phyloP scores from a whole-genome alignment of 805 yeast genomes.

The Candida ponderosae region DNA sequence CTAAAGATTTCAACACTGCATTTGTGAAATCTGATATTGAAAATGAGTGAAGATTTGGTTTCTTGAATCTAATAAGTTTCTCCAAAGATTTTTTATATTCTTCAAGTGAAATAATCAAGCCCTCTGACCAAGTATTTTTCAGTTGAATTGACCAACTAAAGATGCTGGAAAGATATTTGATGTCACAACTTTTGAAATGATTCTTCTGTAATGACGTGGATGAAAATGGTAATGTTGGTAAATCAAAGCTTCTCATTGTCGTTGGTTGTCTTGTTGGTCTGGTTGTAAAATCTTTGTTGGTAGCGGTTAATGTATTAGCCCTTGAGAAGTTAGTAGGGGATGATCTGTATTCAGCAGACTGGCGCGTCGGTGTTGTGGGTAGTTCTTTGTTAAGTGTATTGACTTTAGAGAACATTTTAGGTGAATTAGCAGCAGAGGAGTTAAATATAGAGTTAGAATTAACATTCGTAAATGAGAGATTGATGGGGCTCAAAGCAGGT shows the following conservation, averaged over 20 bases:
- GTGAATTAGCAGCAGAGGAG: not conserved
- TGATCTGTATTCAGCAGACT: not conserved
- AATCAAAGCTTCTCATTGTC: constrained; percentile 19
- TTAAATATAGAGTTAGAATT: no score
- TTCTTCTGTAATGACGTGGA: constrained; percentile 37
- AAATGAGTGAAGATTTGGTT: constrained; percentile 41
- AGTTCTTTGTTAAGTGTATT: not conserved
- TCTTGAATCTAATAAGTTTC: constrained; percentile 40
- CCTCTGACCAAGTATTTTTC: constrained; percentile 45
- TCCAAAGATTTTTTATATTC: constrained; percentile 50
- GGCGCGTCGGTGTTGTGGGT: not conserved
- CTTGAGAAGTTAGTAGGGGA: not conserved
- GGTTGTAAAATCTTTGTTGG: constrained; percentile 26
- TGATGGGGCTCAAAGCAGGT: no score
- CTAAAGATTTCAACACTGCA: constrained; percentile 35
- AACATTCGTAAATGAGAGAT: no score
- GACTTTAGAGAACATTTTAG: not conserved
- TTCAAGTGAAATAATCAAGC: constrained; percentile 35
- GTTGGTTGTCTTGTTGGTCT: constrained; percentile 21
- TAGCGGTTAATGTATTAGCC: not conserved
- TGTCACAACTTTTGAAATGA: constrained; percentile 42
- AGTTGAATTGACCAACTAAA: constrained; percentile 47
- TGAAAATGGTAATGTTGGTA: constrained; percentile 52
- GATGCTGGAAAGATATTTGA: constrained; percentile 39
- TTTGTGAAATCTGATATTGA: constrained; percentile 44